phyloP scores from a whole-genome alignment of 495 filamentous ascomycete genomes.

The Aspergillus panamensis region DNA sequence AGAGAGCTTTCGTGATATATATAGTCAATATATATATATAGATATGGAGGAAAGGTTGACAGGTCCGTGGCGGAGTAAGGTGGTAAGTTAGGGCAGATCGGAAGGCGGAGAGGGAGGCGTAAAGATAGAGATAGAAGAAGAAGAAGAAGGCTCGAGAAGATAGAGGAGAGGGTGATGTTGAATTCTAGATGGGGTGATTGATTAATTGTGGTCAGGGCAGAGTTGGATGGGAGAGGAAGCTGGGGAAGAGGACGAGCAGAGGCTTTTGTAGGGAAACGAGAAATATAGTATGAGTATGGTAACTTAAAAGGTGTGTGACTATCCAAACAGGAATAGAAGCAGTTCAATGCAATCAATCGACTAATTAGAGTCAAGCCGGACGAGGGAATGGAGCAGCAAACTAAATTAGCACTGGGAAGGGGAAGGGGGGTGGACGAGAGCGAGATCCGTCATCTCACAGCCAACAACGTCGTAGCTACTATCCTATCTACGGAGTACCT shows the following conservation, averaged over 20 bases:
- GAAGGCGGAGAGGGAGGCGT: conserved; percentile 11
- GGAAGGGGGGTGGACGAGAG: conserved; percentile 3
- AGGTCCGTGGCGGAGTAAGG: conserved; percentile 18
- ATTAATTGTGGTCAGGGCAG: conserved; percentile 5
- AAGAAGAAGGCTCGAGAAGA: neutral
- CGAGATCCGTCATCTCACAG: conserved; percentile 2
- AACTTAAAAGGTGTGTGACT: conserved; percentile 6
- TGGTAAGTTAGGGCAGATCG: conserved; percentile 7
- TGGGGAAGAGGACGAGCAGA: conserved; percentile 18
- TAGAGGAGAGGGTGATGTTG: neutral
- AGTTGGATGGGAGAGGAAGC: neutral
- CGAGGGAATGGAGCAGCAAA: conserved; percentile 9
- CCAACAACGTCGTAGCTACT: too few relatives aligned
- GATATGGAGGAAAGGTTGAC: conserved; percentile 15
- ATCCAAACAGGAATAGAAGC: conserved; percentile 19
- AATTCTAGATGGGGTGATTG: neutral
- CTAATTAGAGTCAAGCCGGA: conserved; percentile 1
- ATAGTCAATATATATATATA: conserved; percentile 14
- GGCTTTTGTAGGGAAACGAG: conserved; percentile 19
- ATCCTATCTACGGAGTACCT: too few relatives aligned
- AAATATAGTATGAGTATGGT: neutral
- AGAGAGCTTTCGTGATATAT: conserved; percentile 12
- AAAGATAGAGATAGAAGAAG: conserved; percentile 5
- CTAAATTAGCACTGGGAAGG: conserved; percentile 11
- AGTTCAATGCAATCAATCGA: conserved; percentile 6